Conservation (phyloP, 352 stramenopile species). For the Phytophthora cryptogea region DNA sequence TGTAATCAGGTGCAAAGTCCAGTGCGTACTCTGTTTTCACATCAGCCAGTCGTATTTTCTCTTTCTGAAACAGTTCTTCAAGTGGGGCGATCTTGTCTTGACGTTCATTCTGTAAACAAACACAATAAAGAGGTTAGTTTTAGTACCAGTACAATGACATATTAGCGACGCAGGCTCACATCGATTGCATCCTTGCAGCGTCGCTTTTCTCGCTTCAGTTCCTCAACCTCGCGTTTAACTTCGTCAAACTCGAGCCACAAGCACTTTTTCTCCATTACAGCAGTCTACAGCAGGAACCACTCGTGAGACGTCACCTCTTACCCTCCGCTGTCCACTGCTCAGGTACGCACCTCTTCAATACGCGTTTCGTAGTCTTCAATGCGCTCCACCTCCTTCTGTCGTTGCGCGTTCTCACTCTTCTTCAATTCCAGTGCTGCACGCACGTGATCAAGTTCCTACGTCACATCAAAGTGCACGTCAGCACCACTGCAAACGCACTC, state of each 20-base stretch:
- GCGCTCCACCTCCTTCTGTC: constrained; percentile 85
- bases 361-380: constrained; percentile 83
- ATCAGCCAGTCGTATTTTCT: constrained; percentile 65
- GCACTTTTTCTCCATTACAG: constrained; percentile 87
- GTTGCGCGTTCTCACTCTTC: constrained; percentile 80
- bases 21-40: constrained; percentile 59
- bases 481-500: neutral
- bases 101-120: constrained; percentile 56
- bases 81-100: constrained; percentile 66
- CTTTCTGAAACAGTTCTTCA: constrained; percentile 67
- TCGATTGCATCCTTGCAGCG: constrained; percentile 68
- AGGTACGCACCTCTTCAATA: constrained; percentile 65
- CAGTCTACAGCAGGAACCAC: constrained; percentile 43
- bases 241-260: constrained; percentile 87
- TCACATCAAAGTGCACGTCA: neutral
- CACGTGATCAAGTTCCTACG: constrained; percentile 66
- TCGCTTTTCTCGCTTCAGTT: constrained; percentile 72
- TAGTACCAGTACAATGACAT: neutral
- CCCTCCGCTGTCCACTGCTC: neutral
- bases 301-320: neutral
- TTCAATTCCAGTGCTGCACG: constrained; percentile 76
- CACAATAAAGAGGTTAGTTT: neutral
- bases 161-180: constrained; percentile 28
- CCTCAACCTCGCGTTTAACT: constrained; percentile 66
- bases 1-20: neutral